These are phyloP conservation scores for Streptanthus diversifolius DNA, from an alignment of 345 rosid species.

Conservation along the genomic window DNA sequence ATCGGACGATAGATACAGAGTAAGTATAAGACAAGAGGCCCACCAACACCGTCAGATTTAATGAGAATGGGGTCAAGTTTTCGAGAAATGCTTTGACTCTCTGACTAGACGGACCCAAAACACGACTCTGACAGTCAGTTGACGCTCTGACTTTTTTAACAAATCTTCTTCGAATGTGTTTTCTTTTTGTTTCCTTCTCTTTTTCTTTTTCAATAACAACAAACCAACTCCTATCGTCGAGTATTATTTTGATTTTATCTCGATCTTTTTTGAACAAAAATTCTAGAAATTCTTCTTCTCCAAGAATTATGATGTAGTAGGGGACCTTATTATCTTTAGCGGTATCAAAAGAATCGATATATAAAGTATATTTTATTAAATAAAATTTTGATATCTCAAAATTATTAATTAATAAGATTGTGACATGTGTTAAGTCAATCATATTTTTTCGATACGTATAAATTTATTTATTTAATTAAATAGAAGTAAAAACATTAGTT, in stretches of 20 bases:
- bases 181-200: neutral
- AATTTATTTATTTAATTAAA: too few species aligned
- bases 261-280: too few species aligned
- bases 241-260: too few species aligned
- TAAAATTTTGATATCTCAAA: too few species aligned
- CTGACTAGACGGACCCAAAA: conserved; percentile 43
- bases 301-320: conserved; percentile 21
- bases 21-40: conserved; percentile 40
- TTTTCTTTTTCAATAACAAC: neutral
- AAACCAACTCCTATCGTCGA: too few species aligned
- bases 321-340: conserved; percentile 13
- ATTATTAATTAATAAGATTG: too few species aligned
- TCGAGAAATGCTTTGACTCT: conserved; percentile 38
- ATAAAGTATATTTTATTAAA: too few species aligned
- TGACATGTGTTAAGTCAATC: too few species aligned
- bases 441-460: too few species aligned
- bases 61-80: conserved; percentile 34
- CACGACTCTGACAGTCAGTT: conserved; percentile 42
- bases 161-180: neutral
- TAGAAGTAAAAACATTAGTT: too few species aligned
- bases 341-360: too few species aligned
- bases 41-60: conserved; percentile 60
- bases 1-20: conserved; percentile 13
- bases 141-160: conserved; percentile 51
- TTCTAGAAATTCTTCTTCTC: conserved; percentile 7